phyloP scores from a whole-genome alignment of 768 basidiomycete genomes.

The Cytidiella melzeri region DNA sequence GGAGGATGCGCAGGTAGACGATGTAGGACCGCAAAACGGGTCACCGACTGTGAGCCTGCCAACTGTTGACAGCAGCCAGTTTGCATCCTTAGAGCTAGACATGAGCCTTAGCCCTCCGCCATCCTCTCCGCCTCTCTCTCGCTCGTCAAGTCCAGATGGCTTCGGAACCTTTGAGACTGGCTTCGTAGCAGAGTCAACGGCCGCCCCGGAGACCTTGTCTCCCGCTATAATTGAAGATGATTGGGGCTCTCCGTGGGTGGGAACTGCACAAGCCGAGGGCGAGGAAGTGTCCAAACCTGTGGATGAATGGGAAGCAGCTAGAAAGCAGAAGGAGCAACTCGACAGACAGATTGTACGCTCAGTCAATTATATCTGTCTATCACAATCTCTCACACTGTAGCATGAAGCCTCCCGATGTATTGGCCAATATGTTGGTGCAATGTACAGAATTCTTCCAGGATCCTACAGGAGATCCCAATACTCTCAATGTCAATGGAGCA shows the following conservation, averaged over 20 bases:
- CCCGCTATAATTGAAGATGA: conserved; percentile 18
- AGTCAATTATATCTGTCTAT: background rate
- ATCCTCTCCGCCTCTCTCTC: conserved; percentile 7
- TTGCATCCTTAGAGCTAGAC: too few species aligned
- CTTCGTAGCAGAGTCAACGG: conserved; percentile 31
- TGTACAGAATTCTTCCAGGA: conserved; percentile 47
- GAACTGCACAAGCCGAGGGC: conserved; percentile 10
- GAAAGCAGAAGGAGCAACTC: conserved; percentile 48
- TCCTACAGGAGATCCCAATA: conserved; percentile 30
- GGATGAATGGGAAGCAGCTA: conserved; percentile 69
- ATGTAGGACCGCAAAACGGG: too few species aligned
- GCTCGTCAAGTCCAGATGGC: conserved; percentile 39
- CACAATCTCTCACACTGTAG: conserved; percentile 13
- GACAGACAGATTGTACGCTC: conserved; percentile 53
- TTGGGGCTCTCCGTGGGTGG: conserved; percentile 28
- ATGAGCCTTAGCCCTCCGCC: background rate
- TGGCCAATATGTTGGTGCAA: conserved; percentile 49
- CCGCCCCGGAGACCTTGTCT: conserved; percentile 21
- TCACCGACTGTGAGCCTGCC: too few species aligned
- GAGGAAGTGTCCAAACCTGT: conserved; percentile 24
- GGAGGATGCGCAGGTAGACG: background rate
- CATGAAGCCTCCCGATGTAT: conserved; percentile 73
- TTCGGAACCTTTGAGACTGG: conserved; percentile 59
- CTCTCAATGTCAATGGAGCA: conserved; percentile 11
- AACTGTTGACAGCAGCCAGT: too few species aligned